These are phyloP conservation scores for Aspergillus vadensis DNA, from an alignment of 2,329 filamentous ascomycete species.

Conservation along the genomic window DNA sequence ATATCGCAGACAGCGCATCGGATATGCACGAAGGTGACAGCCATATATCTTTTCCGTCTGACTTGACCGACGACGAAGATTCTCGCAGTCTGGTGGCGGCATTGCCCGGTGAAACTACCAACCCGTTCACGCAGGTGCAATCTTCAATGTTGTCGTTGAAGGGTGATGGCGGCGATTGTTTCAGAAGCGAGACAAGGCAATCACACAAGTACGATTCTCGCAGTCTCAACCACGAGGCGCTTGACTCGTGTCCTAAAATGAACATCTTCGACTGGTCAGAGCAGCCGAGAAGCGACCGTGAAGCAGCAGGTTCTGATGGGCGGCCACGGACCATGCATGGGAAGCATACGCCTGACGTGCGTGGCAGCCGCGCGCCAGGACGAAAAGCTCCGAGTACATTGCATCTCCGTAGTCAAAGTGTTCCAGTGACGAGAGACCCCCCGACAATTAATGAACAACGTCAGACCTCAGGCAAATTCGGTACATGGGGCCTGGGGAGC, in stretches of 20 bases:
- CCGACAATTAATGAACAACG: constrained; percentile 52
- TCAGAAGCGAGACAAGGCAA: constrained; percentile 9
- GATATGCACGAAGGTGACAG: constrained; percentile 20
- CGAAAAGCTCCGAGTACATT: constrained; percentile 61
- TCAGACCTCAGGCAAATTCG: constrained; percentile 60
- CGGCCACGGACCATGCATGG: constrained; percentile 66
- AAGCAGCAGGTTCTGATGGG: constrained; percentile 54
- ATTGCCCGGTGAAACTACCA: constrained; percentile 28
- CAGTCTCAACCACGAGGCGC: constrained; percentile 25
- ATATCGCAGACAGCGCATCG: constrained; percentile 11
- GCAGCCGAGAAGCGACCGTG: constrained; percentile 56
- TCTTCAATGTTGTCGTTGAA: constrained; percentile 13
- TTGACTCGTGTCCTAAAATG: constrained; percentile 49
- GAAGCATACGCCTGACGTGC: constrained; percentile 59
- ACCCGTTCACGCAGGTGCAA: constrained; percentile 7
- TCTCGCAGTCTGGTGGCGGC: constrained; percentile 31
- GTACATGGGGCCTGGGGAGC: constrained; percentile 67
- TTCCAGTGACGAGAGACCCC: constrained; percentile 59
- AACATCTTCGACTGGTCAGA: constrained; percentile 69
- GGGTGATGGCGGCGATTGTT: constrained; percentile 1
- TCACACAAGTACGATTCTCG: constrained; percentile 18
- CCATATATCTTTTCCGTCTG: constrained; percentile 27
- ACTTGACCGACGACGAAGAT: constrained; percentile 30
- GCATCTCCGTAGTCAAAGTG: constrained; percentile 67
- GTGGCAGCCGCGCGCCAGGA: constrained; percentile 59